Percentiles rank a stretch among this genome's conserved stretches.
These are phyloP conservation scores for Cymbidium sinense DNA, from an alignment of 106 monocot species.

Conservation along the genomic window DNA sequence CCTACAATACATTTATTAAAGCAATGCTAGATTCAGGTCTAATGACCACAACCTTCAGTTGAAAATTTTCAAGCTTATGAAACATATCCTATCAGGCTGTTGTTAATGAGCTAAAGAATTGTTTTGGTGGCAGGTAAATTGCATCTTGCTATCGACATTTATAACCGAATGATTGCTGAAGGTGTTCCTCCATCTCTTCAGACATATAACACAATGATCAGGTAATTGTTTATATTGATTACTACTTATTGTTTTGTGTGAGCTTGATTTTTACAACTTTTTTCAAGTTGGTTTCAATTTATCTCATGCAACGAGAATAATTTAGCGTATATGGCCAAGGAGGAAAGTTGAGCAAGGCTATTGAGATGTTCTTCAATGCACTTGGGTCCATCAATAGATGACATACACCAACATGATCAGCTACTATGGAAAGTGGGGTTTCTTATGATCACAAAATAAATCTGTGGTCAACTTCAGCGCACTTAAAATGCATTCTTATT, in stretches of 20 bases:
- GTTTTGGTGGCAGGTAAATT: conserved; percentile 62
- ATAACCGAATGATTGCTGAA: conserved; percentile 70
- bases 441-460: background rate
- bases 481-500: background rate
- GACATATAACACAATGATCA: conserved; percentile 97
- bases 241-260: conserved; percentile 8
- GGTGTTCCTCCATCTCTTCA: conserved; percentile 68
- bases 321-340: conserved; percentile 92
- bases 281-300: background rate
- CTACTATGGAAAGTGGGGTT: conserved; percentile 84
- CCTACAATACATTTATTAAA: conserved; percentile 92
- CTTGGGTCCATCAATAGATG: conserved; percentile 55
- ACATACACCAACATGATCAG: conserved; percentile 95
- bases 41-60: background rate
- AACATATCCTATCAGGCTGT: too few relatives aligned
- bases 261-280: background rate
- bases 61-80: background rate
- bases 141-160: conserved; percentile 58
- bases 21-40: conserved; percentile 90
- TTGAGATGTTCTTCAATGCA: conserved; percentile 78
- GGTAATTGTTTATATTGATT: conserved; percentile 29
- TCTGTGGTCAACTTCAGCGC: background rate
- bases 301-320: background rate
- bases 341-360: conserved; percentile 83
- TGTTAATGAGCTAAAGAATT: background rate